phyloP scores from a whole-genome alignment of 164 flowering plant species.

The Chimonanthus salicifolius region DNA sequence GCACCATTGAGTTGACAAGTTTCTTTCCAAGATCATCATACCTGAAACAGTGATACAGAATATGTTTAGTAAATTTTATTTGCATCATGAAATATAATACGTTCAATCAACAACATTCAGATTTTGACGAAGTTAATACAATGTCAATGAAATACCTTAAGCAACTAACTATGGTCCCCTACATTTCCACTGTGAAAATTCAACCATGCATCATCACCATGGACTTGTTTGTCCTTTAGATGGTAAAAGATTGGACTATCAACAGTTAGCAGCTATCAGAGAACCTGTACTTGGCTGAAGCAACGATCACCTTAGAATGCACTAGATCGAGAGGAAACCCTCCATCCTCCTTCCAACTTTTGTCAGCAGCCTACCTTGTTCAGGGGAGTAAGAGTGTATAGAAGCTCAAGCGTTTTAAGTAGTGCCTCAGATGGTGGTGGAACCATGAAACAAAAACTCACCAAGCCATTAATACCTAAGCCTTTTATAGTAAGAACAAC shows the following conservation, averaged over 20 bases:
- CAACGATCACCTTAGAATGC: constrained; percentile 95
- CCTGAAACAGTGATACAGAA: constrained; percentile 31
- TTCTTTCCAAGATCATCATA: constrained; percentile 84
- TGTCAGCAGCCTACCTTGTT: constrained; percentile 82
- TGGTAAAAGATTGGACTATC: constrained; percentile 94
- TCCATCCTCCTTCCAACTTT: constrained; percentile 88
- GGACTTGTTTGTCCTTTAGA: constrained; percentile 97
- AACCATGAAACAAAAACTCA: constrained; percentile 92
- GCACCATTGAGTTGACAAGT: constrained; percentile 97
- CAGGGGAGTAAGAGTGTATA: constrained; percentile 79
- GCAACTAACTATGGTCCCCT: constrained; percentile 92
- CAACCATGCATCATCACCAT: constrained; percentile 93
- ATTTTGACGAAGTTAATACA: neutral
- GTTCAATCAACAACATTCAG: neutral
- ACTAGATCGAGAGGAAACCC: constrained; percentile 96
- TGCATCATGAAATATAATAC: neutral
- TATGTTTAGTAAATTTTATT: neutral
- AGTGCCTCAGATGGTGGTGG: constrained; percentile 93
- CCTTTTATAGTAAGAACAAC: constrained; percentile 85
- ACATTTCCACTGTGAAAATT: constrained; percentile 94
- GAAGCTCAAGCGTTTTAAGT: constrained; percentile 73
- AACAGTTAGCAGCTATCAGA: constrained; percentile 93
- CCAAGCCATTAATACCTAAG: constrained; percentile 80
- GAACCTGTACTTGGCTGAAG: constrained; percentile 78
- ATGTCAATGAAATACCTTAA: constrained; percentile 45